Evolutionary conservation across 2,329 filamentous ascomycete species (phyloP), one percentile per base, ranked within the genome.

Genomic region (Zymoseptoria passerinii): DNA sequence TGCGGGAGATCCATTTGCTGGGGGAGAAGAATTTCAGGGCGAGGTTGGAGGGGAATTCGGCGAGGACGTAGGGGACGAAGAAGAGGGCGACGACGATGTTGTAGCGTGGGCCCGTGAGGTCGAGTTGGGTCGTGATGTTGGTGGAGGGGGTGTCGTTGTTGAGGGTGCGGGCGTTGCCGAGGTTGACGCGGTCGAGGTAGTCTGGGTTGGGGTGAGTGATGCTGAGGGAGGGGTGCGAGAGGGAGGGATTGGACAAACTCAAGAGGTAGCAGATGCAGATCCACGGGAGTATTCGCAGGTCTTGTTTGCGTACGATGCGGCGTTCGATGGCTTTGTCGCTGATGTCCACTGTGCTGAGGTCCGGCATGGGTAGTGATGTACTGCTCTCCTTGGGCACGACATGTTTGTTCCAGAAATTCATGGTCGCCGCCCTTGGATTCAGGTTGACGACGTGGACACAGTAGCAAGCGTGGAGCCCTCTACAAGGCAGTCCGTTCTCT

Each of bases 1-100:
- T 69, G 13, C 52, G 55, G 5, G 67, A 65, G 8, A 90, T 74
- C 8, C 87, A 83, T 18, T 80, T 76, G 57, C 82, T 78, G 0
- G 86, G 83, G 0, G 85, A 85, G 66, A 80, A 87, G 60, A 81
- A 84, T 74, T 88, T 90, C 56, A 86, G 86, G 4, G 87, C 68
- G 74, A 90, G 85, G 10, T 77, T 78, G 48, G 89, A 72, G 1
- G 84, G 82, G 0, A 85, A 85, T 1, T 85, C 86, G 56, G 84
- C 87, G 2, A 90, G 68, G 40, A 89, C 86, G 69, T 87, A 90
- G 0, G 87, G 87, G 6, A 90, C 78, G 72, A 88, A 91, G 77
- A 91, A 91, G 63, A 91, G 84, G 54, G 79, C 81, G 40, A 90
- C 72, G 52, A 89, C 80, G 28, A 84, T 79, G 68, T 89, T 89